phyloP scores from a whole-genome alignment of 2,329 filamentous ascomycete species.

The Helotiales sp. region DNA sequence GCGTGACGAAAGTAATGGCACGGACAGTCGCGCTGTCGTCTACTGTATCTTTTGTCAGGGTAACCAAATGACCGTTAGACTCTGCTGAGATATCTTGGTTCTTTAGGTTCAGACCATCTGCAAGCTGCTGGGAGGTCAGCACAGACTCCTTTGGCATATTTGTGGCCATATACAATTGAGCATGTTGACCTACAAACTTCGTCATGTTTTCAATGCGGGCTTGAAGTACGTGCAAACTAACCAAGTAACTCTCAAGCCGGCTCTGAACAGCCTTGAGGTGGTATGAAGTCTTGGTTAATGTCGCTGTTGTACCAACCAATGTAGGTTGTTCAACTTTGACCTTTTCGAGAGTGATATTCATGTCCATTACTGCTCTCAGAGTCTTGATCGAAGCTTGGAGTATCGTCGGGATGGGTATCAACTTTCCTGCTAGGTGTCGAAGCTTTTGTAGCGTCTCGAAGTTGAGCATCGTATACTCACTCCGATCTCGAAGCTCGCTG shows the following conservation, averaged over 20 bases:
- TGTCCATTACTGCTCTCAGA: neutral
- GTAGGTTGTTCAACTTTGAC: neutral
- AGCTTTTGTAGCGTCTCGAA: conserved; percentile 7
- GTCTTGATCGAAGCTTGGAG: neutral
- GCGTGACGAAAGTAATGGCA: conserved; percentile 32
- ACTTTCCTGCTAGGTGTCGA: conserved; percentile 1
- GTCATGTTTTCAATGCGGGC: conserved; percentile 1
- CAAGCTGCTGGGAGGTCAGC: conserved; percentile 3
- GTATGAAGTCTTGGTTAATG: neutral
- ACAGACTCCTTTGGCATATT: neutral
- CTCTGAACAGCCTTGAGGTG: neutral
- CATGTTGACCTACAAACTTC: conserved; percentile 6
- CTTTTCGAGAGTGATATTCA: neutral
- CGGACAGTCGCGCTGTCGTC: conserved; percentile 31
- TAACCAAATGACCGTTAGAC: conserved; percentile 17
- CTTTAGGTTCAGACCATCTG: conserved; percentile 8
- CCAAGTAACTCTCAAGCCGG: conserved; percentile 4
- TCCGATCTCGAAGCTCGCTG: neutral
- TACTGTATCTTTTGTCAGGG: conserved; percentile 31
- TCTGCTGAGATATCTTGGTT: conserved; percentile 11
- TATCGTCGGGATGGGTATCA: conserved; percentile 3
- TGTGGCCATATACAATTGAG: no score
- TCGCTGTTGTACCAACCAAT: no score
- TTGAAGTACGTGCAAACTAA: neutral
- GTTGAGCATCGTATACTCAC: neutral